Percentiles rank a stretch among this genome's conserved stretches.
Conservation (phyloP, 192 early-diverging fungal species). For the Phycomyces blakesleeanus region DNA sequence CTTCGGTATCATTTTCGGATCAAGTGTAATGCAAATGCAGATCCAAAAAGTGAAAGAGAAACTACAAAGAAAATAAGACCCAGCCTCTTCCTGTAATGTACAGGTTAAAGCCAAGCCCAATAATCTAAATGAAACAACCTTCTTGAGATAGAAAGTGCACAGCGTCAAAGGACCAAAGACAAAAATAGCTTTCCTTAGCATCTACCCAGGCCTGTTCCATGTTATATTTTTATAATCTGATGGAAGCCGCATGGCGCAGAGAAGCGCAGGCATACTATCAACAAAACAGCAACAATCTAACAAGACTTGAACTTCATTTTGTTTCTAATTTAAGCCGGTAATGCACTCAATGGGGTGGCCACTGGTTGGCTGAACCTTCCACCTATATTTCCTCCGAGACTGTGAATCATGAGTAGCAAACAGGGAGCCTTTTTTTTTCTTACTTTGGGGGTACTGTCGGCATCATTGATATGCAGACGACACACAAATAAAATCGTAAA, state of each 20-base stretch:
- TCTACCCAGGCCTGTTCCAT: too few relatives aligned
- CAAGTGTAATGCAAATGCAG: too few relatives aligned
- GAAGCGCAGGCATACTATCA: neutral
- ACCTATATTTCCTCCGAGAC: neutral
- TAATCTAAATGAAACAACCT: too few relatives aligned
- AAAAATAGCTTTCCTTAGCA: too few relatives aligned
- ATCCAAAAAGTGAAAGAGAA: too few relatives aligned
- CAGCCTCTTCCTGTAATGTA: too few relatives aligned
- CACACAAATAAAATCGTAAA: neutral
- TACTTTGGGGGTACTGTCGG: neutral
- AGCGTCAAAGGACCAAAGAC: too few relatives aligned
- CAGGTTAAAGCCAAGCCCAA: too few relatives aligned
- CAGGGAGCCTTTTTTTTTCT: neutral
- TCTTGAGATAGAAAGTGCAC: too few relatives aligned
- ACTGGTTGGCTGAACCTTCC: neutral
- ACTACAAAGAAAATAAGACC: too few relatives aligned
- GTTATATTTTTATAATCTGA: too few relatives aligned
- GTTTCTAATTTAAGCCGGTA: neutral
- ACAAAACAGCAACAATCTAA: neutral
- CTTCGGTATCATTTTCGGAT: too few relatives aligned
- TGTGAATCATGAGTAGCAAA: neutral
- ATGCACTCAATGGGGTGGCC: neutral
- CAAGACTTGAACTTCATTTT: neutral
- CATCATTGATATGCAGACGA: conserved; percentile 3
- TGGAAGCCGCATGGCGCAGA: neutral